Evolutionary conservation across 176 grass and related monocot genomes (phyloP), one percentile per base, ranked within the genome.

Genomic region (Aegilops bicornis): DNA sequence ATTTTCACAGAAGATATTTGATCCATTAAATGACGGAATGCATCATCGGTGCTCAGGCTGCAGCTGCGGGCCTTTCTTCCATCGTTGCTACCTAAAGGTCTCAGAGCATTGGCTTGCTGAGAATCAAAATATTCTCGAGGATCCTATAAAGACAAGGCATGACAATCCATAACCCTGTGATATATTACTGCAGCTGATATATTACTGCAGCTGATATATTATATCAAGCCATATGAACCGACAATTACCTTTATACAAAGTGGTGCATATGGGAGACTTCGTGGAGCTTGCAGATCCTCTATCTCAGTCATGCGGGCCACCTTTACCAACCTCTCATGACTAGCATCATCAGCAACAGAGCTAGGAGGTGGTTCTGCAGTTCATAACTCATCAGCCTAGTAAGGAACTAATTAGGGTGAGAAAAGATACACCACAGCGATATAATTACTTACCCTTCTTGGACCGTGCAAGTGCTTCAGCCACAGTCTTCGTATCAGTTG

Each of bases 81-180:
- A 83, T 85, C 87, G 75, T 79, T 91, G 24, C 72, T 87, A 45
- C 91, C 90, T 82, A 98, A 89, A 89, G 91, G 85, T 76, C 90
- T 91, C 19, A 98, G 69, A 85, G 96, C 96, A 95, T 98, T 98
- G 63, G 91, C 93, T 89, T 98, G 96, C 54, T 98, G 96, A 59
- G 93, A 95, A 79, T 98, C 96, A 86, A 98, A 98, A 89, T 98
- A 98, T 60, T 98, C 91, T 59, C 91, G 85, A 79, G 96, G 96
- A 88, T 98, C 96, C 96, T 98, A 77, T 84, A 47, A 85, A 71
- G 77, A 88, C 50, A 86, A 85, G 64, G 79, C 10, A 70, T 58
- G 79, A 48, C 24, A 67, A 73, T 81, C 71, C 22, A 78, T 84
- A 72, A 84, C 56, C 25, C 9, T 79, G n/a, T 11, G 69, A 79